Base-by-base conservation (phyloP, 2,329 filamentous ascomycete genomes). In the Botrytis aclada region DNA sequence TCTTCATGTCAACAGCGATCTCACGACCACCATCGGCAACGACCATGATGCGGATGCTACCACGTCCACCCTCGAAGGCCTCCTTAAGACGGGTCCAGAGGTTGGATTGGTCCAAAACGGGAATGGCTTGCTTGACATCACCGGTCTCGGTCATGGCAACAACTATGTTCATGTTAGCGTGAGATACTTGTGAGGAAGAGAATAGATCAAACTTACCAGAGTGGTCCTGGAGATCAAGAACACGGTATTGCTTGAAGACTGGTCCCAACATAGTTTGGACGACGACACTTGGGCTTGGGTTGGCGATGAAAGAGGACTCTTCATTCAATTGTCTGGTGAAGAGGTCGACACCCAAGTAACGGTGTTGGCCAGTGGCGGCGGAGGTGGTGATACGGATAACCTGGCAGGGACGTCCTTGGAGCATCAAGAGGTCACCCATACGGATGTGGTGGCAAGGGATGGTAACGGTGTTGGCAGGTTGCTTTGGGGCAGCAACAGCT, bases 231-330 rank as follows among this genome's bases (percentile, higher is more conserved):
- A 99, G 92, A 88, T 99, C 96, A 76, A 99, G 92, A 83, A 99
- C 95, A 82, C 96, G 95, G 92, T 99, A 99, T 89, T 98, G 96
- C 94, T 98, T 98, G 94, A 98, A 98, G 87, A 98, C 91, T 77
- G 96, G 96, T 80, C 95, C 96, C 79, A 97, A 93, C 94, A 99
- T 98, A 87, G 95, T 98, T 92, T 99, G 96, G 81, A 99, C 95
- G 77, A 98, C 90, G 75, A 99, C 96, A 80, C 93, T 97, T 80
- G 95, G 95, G 78, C 93, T 93, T 77, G 96, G 96, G 92, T 97
- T 97, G 86, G 93, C 95, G 86, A 98, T 91, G 87, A 97, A 98
- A 81, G 92, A 95, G 73, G 94, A 97, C 92, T 99, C 96, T 88
- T 99, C 96, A 83, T 98, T 94, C 78, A 99, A 90, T 88, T 98